Evolutionary conservation across 1,284 basidiomycete genomes (phyloP).

Genomic region (Puccinia triticina): DNA sequence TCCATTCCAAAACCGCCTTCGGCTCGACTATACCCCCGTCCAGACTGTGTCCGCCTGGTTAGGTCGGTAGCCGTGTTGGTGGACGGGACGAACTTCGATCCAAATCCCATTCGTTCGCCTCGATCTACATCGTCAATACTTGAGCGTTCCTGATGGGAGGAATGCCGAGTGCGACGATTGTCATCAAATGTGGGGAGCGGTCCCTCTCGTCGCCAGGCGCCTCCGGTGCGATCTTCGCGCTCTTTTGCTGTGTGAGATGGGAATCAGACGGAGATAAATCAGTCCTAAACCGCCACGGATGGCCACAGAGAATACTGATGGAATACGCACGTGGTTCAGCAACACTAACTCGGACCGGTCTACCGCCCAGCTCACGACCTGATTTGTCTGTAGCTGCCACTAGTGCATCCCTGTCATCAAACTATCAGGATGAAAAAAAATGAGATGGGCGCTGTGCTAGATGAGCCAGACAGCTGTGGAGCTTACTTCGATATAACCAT

Average conservation of each 20-base stretch:
- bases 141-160: constrained; percentile 36
- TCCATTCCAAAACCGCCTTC: constrained; percentile 24
- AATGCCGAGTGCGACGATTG: constrained; percentile 35
- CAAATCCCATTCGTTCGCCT: constrained; percentile 50
- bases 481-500: constrained; percentile 94
- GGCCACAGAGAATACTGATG: neutral
- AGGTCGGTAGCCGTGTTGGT: constrained; percentile 3
- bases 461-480: constrained; percentile 77
- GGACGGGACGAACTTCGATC: constrained; percentile 46
- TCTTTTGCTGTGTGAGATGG: constrained; percentile 42
- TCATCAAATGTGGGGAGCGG: constrained; percentile 47
- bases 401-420: constrained; percentile 32
- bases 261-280: neutral
- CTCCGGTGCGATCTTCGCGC: constrained; percentile 48
- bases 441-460: constrained; percentile 69
- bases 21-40: constrained; percentile 34
- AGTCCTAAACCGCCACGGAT: neutral
- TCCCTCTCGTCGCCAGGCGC: constrained; percentile 47
- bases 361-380: constrained; percentile 68
- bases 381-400: constrained; percentile 54
- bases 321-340: constrained; percentile 83
- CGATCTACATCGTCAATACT: constrained; percentile 41
- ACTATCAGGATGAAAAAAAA: constrained; percentile 60
- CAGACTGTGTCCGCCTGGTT: constrained; percentile 29
- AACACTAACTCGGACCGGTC: constrained; percentile 85